Evolutionary conservation across 345 rosid species (phyloP).

Genomic region (Eutrema japonicum): DNA sequence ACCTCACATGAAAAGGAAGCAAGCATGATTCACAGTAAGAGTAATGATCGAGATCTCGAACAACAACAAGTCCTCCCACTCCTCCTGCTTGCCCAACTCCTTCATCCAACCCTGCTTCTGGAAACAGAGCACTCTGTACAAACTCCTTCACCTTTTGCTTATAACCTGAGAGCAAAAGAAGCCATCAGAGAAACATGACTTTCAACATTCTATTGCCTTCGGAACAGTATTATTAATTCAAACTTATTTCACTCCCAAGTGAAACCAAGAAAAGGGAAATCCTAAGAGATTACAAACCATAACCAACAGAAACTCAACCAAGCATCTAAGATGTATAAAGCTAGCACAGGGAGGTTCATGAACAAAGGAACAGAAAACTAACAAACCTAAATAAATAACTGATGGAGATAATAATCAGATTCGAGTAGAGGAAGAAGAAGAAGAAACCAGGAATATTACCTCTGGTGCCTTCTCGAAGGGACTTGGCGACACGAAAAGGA

Average conservation of each 20-base stretch:
- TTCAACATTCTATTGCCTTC: background rate
- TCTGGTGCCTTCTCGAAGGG: conserved; percentile 81
- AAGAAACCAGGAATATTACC: conserved; percentile 45
- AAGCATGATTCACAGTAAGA: conserved; percentile 91
- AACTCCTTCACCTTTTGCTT: conserved; percentile 67
- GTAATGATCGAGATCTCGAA: conserved; percentile 84
- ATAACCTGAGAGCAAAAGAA: conserved; percentile 61
- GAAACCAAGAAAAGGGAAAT: conserved; percentile 3
- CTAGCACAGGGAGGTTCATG: background rate
- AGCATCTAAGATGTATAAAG: background rate
- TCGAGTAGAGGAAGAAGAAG: background rate
- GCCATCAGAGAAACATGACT: conserved; percentile 22
- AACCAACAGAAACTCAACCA: background rate
- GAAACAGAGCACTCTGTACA: conserved; percentile 89
- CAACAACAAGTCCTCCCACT: conserved; percentile 86
- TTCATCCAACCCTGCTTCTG: conserved; percentile 78
- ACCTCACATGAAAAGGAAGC: conserved; percentile 86
- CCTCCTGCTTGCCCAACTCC: conserved; percentile 85
- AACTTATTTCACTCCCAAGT: background rate
- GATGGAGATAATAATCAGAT: conserved; percentile 1
- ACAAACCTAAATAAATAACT: background rate
- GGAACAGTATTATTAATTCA: too few relatives aligned
- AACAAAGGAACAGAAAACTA: background rate
- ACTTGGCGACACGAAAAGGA: conserved; percentile 94
- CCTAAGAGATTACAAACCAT: background rate